Evolutionary conservation across 1,139 yeast genomes (phyloP), one percentile per base, ranked within the genome.

Genomic region (Sugiyamaella xylanicola): DNA sequence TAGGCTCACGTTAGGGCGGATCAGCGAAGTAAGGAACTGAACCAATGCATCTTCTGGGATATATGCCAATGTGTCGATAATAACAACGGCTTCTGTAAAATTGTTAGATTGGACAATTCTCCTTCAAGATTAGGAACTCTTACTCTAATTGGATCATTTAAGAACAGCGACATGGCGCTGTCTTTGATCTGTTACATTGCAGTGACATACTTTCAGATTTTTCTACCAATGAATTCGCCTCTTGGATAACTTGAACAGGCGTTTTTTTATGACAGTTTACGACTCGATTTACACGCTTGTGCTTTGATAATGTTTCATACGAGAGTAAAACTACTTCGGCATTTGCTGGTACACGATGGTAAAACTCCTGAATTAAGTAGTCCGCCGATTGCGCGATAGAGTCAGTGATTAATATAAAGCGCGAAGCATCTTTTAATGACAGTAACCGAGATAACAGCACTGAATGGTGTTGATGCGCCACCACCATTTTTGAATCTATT

Each of bases 51-150:
- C 76, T 8, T 73, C 68, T 0, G 79, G 69, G 4, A 87, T 74
- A 63, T 82, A 84, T 61, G 88, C 85, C 58, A 90, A 74, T 0
- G 92, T 81, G 68, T 91, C 97, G 3, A 90, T 74, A 1, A 90
- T 67, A 1, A 85, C 68, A 16, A 66, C 57, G 25, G 62, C 61
- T 48, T 59, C 58, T 54, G 25, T n/a, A n/a, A 11, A 56, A 27
- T 15, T n/a, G 48, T 32, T 43, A 50, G 48, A 15, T 32, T 16
- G 11, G 8, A n/a, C n/a, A n/a, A n/a, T 7, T 25, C 2, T 3
- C 15, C 13, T 29, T 44, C n/a, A n/a, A n/a, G n/a, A n/a, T n/a
- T n/a, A n/a, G n/a, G n/a, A n/a, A n/a, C n/a, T n/a, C n/a, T n/a
- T n/a, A n/a, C n/a, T n/a, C n/a, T n/a, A n/a, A n/a, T n/a, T n/a